Evolutionary conservation across 2,329 filamentous ascomycete genomes (phyloP), one percentile per base, ranked within the genome.

Genomic region (Colletotrichum filicis): DNA sequence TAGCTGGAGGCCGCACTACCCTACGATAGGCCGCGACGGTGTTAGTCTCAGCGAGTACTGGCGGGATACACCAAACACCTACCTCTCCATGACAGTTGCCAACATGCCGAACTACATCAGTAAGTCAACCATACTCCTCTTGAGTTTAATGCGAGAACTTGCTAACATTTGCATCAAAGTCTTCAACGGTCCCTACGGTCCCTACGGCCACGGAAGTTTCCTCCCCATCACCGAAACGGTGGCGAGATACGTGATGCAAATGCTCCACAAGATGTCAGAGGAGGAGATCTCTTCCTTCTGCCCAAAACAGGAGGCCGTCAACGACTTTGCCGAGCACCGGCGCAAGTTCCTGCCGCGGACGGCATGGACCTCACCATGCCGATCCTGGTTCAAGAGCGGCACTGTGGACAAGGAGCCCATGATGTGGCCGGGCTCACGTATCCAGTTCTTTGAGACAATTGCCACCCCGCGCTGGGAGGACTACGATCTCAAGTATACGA

Each of bases 291-390:
- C 68, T 5, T 76, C 78, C 6, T 77, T 79, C 37, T 75, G 68
- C 0, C 77, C 77, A 1, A 77, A 76, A 32, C 72, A 75, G 28
- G 75, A 75, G 28, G 75, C 80, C 1, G 75, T 81, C 2, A 60
- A 75, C 7, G 80, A 82, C 52, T 83, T 80, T 64, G 75, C 70
- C n/a, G 76, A 79, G 37, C 79, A 81, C 59, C 78, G 78, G 32
- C 71, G 75, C 32, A 76, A 77, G n/a, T 82, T 79, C 49, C 67
- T 80, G 22, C 73, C 76, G 4, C 75, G 75, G 5, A 79, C 77
- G 0, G 78, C 76, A 4, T 79, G 76, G 76, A 77, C 73, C 0
- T 76, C 75, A 5, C 76, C 74, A 2, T 80, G 79, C 58, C 72
- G 76, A 8, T 78, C 76, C 24, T 79, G 78, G 77, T 79, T 77